Percentiles rank a stretch among this genome's conserved stretches.
Conservation (phyloP, 371 early-diverging fungal species). For the Mucor saturninus region DNA sequence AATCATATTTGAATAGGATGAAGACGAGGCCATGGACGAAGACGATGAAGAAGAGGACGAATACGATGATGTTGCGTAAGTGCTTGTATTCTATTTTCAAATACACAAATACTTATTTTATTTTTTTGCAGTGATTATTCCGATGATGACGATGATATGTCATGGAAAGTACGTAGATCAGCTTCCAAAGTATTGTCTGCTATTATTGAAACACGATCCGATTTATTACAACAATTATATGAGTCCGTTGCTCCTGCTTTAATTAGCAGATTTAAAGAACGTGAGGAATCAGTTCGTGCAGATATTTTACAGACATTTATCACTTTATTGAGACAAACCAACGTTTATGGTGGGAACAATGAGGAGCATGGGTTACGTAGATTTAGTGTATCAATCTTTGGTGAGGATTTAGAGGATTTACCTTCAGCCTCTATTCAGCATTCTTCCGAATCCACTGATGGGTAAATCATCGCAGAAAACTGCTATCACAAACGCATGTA, state of each 20-base stretch:
- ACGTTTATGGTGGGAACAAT: slow-evolving; percentile 50
- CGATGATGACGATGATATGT: slow-evolving; percentile 78
- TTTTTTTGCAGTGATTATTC: slow-evolving; percentile 66
- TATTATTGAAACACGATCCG: slow-evolving; percentile 74
- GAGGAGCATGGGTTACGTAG: slow-evolving; percentile 34
- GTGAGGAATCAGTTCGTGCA: slow-evolving; percentile 90
- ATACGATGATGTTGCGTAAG: slow-evolving; percentile 67
- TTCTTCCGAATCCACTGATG: slow-evolving; percentile 1
- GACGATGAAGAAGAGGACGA: slow-evolving; percentile 78
- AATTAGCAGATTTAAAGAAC: slow-evolving; percentile 84
- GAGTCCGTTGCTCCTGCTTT: slow-evolving; percentile 74
- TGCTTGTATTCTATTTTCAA: not conserved
- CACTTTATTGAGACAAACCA: slow-evolving; percentile 75
- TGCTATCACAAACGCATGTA: too few relatives aligned
- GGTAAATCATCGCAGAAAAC: not conserved
- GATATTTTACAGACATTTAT: slow-evolving; percentile 85
- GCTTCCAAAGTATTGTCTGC: slow-evolving; percentile 83
- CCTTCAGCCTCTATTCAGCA: not conserved
- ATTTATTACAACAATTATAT: slow-evolving; percentile 69
- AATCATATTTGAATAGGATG: not conserved
- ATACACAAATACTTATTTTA: not conserved
- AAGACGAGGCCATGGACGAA: slow-evolving; percentile 28
- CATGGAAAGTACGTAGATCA: slow-evolving; percentile 93
- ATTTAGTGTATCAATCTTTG: slow-evolving; percentile 70
- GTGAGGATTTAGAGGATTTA: slow-evolving; percentile 31